These are phyloP conservation scores for Nitzschia palea DNA, from an alignment of 108 stramenopile genomes.

Conservation along the genomic window DNA sequence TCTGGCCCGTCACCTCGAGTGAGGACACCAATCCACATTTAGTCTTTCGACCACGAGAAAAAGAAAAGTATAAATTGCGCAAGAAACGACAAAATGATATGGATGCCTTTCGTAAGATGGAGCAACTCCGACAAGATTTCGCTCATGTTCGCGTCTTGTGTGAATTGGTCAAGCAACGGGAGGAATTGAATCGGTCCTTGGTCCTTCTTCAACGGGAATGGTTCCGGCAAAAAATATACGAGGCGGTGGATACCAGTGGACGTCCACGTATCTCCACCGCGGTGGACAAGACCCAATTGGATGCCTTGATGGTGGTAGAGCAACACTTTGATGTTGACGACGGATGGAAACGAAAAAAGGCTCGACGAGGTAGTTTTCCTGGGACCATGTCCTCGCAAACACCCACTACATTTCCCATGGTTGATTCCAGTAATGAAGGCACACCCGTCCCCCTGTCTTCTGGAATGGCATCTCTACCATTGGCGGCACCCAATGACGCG, in stretches of 20 bases:
- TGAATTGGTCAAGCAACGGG: constrained; percentile 65
- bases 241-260: constrained; percentile 70
- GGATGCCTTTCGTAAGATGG: constrained; percentile 88
- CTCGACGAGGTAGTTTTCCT: constrained; percentile 13
- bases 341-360: constrained; percentile 41
- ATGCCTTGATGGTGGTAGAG: constrained; percentile 48
- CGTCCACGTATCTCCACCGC: constrained; percentile 38
- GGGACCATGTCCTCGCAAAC: constrained; percentile 1
- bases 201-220: constrained; percentile 61
- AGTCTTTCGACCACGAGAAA: constrained; percentile 93
- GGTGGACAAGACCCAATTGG: constrained; percentile 33
- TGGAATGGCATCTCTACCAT: not conserved
- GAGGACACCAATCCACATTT: constrained; percentile 94
- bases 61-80: constrained; percentile 94
- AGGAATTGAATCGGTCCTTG: constrained; percentile 56
- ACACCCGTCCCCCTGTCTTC: not conserved
- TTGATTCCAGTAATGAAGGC: not conserved
- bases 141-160: constrained; percentile 59
- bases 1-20: constrained; percentile 87
- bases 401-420: too few species aligned
- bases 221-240: constrained; percentile 63
- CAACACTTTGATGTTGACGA: constrained; percentile 57
- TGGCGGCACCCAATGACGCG: not conserved
- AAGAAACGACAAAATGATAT: constrained; percentile 93
- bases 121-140: constrained; percentile 80